Conservation (phyloP, 768 basidiomycete genomes). For the Pleurotus djamor region DNA sequence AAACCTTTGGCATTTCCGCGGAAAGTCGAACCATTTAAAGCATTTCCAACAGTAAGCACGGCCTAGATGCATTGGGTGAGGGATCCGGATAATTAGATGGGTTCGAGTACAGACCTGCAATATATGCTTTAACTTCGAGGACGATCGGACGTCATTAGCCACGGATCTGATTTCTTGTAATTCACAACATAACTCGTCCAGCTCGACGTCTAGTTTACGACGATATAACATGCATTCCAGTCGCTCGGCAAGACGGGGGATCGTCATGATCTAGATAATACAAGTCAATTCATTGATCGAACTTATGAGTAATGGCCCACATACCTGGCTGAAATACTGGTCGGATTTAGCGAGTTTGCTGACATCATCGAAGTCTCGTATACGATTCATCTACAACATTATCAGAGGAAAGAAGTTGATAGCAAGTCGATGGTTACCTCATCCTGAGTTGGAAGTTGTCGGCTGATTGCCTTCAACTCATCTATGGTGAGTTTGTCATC, state of each 20-base stretch:
- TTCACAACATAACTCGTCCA: constrained; percentile 84
- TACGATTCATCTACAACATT: constrained; percentile 47
- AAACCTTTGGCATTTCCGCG: constrained; percentile 86
- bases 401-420: neutral
- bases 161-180: constrained; percentile 72
- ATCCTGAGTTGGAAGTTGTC: constrained; percentile 76
- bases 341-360: constrained; percentile 80
- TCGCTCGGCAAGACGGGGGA: constrained; percentile 73
- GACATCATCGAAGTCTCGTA: constrained; percentile 71
- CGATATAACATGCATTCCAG: constrained; percentile 84
- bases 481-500: constrained; percentile 71
- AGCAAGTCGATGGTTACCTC: constrained; percentile 68
- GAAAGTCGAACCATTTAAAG: constrained; percentile 78
- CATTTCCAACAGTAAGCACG: constrained; percentile 78
- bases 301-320: constrained; percentile 12
- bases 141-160: constrained; percentile 63
- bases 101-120: constrained; percentile 49
- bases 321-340: constrained; percentile 76
- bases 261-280: constrained; percentile 60
- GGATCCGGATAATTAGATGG: neutral
- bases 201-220: constrained; percentile 75
- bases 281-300: neutral
- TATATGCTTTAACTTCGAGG: constrained; percentile 63
- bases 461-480: constrained; percentile 70
- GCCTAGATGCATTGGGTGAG: constrained; percentile 35